A percentile compares a stretch with the other conserved stretches of the same genome.
Evolutionary conservation across 495 filamentous ascomycete genomes (phyloP).

Genomic region (Penicillium bovifimosum): DNA sequence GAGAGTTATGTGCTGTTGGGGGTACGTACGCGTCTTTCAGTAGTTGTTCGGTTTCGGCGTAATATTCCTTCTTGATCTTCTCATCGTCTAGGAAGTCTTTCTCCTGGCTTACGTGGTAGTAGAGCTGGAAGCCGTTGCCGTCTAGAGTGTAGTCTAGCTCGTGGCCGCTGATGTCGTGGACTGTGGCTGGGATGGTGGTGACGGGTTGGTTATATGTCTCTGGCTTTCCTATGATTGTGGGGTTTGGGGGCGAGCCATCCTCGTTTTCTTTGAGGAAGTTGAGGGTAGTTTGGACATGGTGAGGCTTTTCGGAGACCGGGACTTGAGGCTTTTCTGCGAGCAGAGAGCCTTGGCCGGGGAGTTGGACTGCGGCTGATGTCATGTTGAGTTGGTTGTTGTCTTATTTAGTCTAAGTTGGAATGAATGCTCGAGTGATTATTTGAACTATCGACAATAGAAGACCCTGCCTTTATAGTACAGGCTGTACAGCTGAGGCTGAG

Average conservation of each 20-base stretch:
- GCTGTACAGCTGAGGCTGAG: too few relatives aligned
- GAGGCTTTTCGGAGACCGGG: slow-evolving; percentile 22
- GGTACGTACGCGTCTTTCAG: slow-evolving; percentile 51
- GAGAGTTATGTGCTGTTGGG: background rate
- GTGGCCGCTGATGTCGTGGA: slow-evolving; percentile 46
- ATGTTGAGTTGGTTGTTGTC: slow-evolving; percentile 11
- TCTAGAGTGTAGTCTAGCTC: slow-evolving; percentile 47
- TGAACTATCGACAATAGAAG: background rate
- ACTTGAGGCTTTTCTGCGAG: slow-evolving; percentile 14
- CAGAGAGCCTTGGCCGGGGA: slow-evolving; percentile 12
- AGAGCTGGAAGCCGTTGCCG: slow-evolving; percentile 45
- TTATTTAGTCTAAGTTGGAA: background rate
- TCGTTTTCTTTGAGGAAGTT: slow-evolving; percentile 56
- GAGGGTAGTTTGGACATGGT: slow-evolving; percentile 50
- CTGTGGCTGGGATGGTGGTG: slow-evolving; percentile 24
- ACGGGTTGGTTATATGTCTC: slow-evolving; percentile 46
- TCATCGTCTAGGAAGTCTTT: slow-evolving; percentile 58
- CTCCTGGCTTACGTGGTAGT: slow-evolving; percentile 43
- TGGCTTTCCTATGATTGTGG: slow-evolving; percentile 44
- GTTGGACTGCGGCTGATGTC: slow-evolving; percentile 41
- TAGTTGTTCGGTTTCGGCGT: slow-evolving; percentile 60
- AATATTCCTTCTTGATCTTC: slow-evolving; percentile 60
- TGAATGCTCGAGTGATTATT: background rate
- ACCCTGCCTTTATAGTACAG: slow-evolving; percentile 2
- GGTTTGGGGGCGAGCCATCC: slow-evolving; percentile 52